Base-by-base conservation (phyloP, 331 rosid species). In the Ulmus americana region DNA sequence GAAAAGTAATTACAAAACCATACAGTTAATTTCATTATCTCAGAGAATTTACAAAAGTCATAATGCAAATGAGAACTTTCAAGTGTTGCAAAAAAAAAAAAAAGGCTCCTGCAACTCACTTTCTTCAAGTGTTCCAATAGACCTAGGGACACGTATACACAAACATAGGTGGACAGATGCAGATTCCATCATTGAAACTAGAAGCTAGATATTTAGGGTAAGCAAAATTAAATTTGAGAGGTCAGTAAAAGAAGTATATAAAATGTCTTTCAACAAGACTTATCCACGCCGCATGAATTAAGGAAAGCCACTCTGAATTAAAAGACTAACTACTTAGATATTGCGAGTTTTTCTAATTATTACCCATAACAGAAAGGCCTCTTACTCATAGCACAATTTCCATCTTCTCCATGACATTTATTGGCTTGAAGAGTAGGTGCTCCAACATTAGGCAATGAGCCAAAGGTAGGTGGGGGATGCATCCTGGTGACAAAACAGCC, bases 401-500 rank as follows among this genome's bases (percentile, higher is more conserved):
- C 83, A 63, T 94, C 96, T 59, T 85, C 95, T 68, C 64, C 74
- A 63, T 58, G 70, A 61, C 70, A 54, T 80, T 71, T 82, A 67
- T 71, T 74, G 63, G 81, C 73, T 79, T 82, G 95, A 78, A 82
- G 79, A 53, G 90, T 70, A 74, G 75, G 75, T 73, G 85, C 82
- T 64, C 87, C 99, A 46, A 82, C 91, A 81, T 83, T 87, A 45
- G 97, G 86, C 45, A 95, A 84, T 63, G 95, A 87, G 76, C 99
- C 97, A 82, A 94, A 94, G 61, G 99, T 90, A 43, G 97, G 99
- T 1, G 99, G 99, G 9, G 95, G 84, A 82, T 90, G 96, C 70
- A 73, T 79, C 84, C 97, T 94, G 71, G 18, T 73, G 69, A 82
- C 43, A 58, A 63, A 56, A 77, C 38, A 64, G 58, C 58, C 70